A percentile compares a stretch with the other conserved stretches of the same genome.
Evolutionary conservation across 1,284 basidiomycete genomes (phyloP).

Genomic region (Naganishia sp.): DNA sequence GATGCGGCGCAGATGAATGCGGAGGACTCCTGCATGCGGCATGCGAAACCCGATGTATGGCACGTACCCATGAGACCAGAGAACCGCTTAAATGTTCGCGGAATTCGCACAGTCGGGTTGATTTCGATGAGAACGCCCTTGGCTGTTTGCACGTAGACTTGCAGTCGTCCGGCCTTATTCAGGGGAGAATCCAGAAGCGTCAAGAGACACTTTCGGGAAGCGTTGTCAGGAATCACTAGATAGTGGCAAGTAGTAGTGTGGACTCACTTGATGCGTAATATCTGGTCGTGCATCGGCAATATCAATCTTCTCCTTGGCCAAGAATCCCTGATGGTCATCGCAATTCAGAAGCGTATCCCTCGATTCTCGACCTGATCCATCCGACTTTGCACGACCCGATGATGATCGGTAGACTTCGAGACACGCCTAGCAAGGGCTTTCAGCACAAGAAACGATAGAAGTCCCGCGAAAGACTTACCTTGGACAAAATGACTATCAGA

Average conservation of each 20-base stretch:
- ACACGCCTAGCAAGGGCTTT: slow-evolving; percentile 63
- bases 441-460: not conserved
- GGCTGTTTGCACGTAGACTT: slow-evolving; percentile 98
- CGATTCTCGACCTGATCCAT: slow-evolving; percentile 60
- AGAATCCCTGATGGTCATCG: slow-evolving; percentile 97
- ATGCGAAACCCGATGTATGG: not conserved
- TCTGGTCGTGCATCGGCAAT: slow-evolving; percentile 97
- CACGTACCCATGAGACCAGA: slow-evolving; percentile 92
- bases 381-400: slow-evolving; percentile 51
- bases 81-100: slow-evolving; percentile 97
- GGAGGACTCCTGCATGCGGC: not conserved
- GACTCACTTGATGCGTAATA: slow-evolving; percentile 91
- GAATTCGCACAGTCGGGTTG: slow-evolving; percentile 96
- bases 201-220: slow-evolving; percentile 72
- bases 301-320: slow-evolving; percentile 96
- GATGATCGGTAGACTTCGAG: slow-evolving; percentile 80
- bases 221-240: not conserved
- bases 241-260: not conserved
- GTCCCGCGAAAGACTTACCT: slow-evolving; percentile 40
- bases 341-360: slow-evolving; percentile 98
- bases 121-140: slow-evolving; percentile 97
- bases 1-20: slow-evolving; percentile 13
- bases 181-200: slow-evolving; percentile 96
- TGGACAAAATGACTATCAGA: slow-evolving; percentile 80
- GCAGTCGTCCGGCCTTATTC: slow-evolving; percentile 94